Conservation (phyloP, 805 yeast species). For the Wickerhamiella parazyma region DNA sequence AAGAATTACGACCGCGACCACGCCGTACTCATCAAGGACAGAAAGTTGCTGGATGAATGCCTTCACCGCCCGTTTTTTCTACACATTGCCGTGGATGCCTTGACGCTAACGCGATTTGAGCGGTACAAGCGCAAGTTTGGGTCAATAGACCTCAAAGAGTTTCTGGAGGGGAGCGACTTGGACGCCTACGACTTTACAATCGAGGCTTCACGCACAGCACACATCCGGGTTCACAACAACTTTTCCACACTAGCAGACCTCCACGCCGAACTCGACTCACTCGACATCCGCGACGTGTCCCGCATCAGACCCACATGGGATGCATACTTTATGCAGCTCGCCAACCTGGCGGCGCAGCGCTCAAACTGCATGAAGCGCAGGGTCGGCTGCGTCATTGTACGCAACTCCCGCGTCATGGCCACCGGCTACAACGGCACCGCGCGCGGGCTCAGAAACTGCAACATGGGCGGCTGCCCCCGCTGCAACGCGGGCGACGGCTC, state of each 20-base stretch:
- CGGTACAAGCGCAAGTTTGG: conserved; percentile 14
- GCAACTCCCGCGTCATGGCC: conserved; percentile 74
- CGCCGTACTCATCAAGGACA: conserved; percentile 39
- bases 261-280: conserved; percentile 27
- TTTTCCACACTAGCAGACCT: conserved; percentile 29
- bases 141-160: conserved; percentile 29
- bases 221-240: conserved; percentile 43
- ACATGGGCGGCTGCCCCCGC: conserved; percentile 87
- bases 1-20: conserved; percentile 47
- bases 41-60: conserved; percentile 33
- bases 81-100: conserved; percentile 67
- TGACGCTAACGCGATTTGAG: conserved; percentile 35
- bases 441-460: conserved; percentile 71
- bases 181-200: conserved; percentile 18
- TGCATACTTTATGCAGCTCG: conserved; percentile 83
- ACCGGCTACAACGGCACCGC: conserved; percentile 99
- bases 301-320: conserved; percentile 92
- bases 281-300: conserved; percentile 37
- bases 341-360: conserved; percentile 82
- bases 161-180: conserved; percentile 27
- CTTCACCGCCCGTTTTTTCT: conserved; percentile 70
- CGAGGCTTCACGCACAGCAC: conserved; percentile 33
- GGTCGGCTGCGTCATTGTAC: conserved; percentile 90
- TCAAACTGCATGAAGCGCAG: conserved; percentile 95
- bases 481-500: conserved; percentile 55